These are phyloP conservation scores for Agapanthus africanus DNA, from an alignment of 106 monocot genomes.

Conservation along the genomic window DNA sequence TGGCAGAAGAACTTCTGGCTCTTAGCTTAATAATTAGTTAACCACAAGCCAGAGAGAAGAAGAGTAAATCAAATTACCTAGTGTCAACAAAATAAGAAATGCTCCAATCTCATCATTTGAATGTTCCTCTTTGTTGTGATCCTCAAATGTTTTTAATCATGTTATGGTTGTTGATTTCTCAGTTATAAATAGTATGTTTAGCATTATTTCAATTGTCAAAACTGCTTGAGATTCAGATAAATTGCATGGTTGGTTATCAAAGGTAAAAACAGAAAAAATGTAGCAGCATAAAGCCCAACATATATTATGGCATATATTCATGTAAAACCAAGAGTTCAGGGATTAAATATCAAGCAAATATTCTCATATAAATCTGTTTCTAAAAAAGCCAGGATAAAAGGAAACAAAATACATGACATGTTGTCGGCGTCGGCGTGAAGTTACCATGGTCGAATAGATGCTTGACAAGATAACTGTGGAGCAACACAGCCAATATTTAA, in stretches of 20 bases:
- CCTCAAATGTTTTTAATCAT: not conserved
- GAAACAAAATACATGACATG: not conserved
- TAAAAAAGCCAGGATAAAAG: not conserved
- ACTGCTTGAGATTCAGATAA: too few species aligned
- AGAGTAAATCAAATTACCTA: too few species aligned
- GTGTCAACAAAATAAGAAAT: too few species aligned
- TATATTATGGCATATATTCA: not conserved
- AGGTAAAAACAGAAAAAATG: not conserved
- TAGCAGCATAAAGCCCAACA: not conserved
- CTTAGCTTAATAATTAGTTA: not conserved
- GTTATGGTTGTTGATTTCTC: not conserved
- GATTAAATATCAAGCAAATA: not conserved
- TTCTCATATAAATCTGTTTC: not conserved
- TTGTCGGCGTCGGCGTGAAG: not conserved
- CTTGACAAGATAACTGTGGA: not conserved
- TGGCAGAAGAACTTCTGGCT: slow-evolving; percentile 31
- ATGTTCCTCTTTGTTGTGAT: too few species aligned
- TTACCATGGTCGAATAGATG: not conserved
- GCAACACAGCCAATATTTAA: not conserved
- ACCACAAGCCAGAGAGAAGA: too few species aligned
- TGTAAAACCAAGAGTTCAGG: not conserved
- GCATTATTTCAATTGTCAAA: not conserved
- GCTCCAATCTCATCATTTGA: too few species aligned
- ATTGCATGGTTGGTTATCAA: not conserved
- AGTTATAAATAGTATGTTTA: not conserved